phyloP scores from a whole-genome alignment of 2,329 filamentous ascomycete species.

The Xylariaceae sp. region DNA sequence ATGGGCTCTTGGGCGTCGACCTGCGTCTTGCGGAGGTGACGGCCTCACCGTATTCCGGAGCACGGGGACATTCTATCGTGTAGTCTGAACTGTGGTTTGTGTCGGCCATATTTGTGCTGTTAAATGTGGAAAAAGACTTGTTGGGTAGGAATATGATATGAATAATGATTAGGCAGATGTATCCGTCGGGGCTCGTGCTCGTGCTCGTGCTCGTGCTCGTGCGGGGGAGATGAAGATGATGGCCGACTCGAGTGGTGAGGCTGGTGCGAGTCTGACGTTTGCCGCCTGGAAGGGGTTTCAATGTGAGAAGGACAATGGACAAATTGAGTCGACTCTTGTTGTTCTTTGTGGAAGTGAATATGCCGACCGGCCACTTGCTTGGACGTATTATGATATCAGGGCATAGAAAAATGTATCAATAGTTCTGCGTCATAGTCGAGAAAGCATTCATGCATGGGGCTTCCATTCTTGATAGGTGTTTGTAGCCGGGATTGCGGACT shows the following conservation, averaged over 20 bases:
- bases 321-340: too few relatives aligned
- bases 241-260: background rate
- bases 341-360: background rate
- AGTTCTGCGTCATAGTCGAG: background rate
- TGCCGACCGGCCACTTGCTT: background rate
- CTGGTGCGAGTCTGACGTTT: background rate
- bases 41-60: slow-evolving; percentile 16
- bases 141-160: background rate
- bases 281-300: too few relatives aligned
- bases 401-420: background rate
- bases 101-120: slow-evolving; percentile 15
- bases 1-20: slow-evolving; percentile 16
- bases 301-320: too few relatives aligned
- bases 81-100: slow-evolving; percentile 7
- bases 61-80: background rate
- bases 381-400: background rate
- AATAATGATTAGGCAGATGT: background rate
- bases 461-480: background rate
- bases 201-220: too few relatives aligned
- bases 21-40: slow-evolving; percentile 8
- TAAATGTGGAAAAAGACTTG: background rate
- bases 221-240: background rate
- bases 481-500: background rate
- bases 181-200: too few relatives aligned
- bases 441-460: background rate